Percentiles rank a stretch among this genome's conserved stretches.
These are phyloP conservation scores for Avena insularis DNA, from an alignment of 176 grass and related monocot species.

Conservation along the genomic window DNA sequence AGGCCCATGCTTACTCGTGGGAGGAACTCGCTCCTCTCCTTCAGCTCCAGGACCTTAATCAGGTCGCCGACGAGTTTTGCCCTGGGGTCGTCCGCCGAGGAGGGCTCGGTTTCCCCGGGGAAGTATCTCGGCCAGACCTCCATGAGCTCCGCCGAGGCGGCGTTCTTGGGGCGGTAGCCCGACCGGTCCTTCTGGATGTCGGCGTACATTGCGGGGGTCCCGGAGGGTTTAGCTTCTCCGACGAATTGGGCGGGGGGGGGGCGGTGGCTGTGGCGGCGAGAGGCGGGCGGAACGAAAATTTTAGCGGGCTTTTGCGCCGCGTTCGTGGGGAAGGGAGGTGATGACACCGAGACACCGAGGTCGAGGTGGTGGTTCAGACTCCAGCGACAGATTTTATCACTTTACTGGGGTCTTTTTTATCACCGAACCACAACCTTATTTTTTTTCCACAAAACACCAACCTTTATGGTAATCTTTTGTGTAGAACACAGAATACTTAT, in stretches of 20 bases:
- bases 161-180: background rate
- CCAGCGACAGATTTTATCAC: too few species aligned
- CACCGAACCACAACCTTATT: too few species aligned
- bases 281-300: background rate
- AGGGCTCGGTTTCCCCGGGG: constrained; percentile 41
- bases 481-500: too few species aligned
- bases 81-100: constrained; percentile 39
- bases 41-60: constrained; percentile 39
- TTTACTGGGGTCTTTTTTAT: too few species aligned
- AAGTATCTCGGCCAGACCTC: constrained; percentile 75
- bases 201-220: constrained; percentile 39
- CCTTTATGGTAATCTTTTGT: too few species aligned
- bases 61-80: constrained; percentile 47
- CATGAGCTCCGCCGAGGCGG: background rate
- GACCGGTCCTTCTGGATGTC: constrained; percentile 28
- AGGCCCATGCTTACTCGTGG: constrained; percentile 35
- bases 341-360: too few species aligned
- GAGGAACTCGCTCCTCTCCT: constrained; percentile 36
- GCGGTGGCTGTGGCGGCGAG: background rate
- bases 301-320: constrained; percentile 15
- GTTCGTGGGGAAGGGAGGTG: background rate
- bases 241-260: background rate
- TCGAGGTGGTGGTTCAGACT: background rate
- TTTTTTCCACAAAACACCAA: too few species aligned
- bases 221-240: background rate